phyloP scores from a whole-genome alignment of 202 grass and related monocot genomes.

The Eragrostis tef region DNA sequence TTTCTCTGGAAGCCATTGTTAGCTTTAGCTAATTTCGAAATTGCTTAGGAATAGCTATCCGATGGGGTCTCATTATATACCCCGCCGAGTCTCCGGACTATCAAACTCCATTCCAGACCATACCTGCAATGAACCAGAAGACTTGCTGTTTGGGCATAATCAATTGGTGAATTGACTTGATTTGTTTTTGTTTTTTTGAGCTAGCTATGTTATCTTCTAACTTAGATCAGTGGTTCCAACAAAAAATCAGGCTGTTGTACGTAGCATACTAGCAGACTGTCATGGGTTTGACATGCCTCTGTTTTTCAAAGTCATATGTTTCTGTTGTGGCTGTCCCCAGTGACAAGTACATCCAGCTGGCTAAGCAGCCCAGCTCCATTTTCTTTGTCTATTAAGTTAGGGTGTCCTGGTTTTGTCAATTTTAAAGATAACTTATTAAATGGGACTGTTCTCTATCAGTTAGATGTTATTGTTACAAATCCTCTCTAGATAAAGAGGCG shows the following conservation, averaged over 20 bases:
- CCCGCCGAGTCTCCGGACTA: background rate
- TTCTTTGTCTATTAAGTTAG: background rate
- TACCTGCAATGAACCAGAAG: constrained; percentile 19
- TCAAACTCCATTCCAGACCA: background rate
- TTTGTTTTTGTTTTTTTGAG: constrained; percentile 2
- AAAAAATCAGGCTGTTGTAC: too few relatives aligned
- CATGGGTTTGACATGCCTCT: constrained; percentile 11
- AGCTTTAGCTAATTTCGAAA: constrained; percentile 22
- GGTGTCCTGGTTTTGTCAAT: background rate
- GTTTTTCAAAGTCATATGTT: constrained; percentile 31
- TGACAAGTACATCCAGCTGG: background rate
- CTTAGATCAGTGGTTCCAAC: too few relatives aligned
- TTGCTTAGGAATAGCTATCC: constrained; percentile 10
- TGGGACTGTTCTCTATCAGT: background rate
- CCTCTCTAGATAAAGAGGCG: background rate
- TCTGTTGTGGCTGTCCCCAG: background rate
- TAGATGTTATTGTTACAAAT: background rate
- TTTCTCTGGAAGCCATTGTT: constrained; percentile 11
- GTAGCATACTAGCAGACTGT: background rate
- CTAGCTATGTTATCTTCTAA: background rate
- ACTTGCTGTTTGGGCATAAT: constrained; percentile 24
- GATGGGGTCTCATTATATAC: background rate
- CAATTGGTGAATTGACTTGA: constrained; percentile 2
- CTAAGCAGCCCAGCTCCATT: background rate
- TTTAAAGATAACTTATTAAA: background rate